Base-by-base conservation (phyloP, 176 grass and related monocot genomes). In the Ensete glaucum region DNA sequence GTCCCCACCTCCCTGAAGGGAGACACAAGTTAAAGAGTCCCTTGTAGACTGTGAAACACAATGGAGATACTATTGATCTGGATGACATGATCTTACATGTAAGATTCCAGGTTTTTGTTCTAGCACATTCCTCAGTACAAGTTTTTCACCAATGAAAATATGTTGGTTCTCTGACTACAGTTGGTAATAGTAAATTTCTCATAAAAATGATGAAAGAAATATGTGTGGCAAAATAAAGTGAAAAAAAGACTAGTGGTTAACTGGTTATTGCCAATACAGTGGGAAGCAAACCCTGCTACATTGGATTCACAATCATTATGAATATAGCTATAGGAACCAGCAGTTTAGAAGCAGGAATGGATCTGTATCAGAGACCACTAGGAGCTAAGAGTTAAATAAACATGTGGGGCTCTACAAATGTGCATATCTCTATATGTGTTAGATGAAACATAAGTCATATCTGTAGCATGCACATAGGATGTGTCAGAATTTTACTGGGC, bases 251-350 rank as follows among this genome's bases (percentile, higher is more conserved):
- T 26, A 26, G 64, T 65, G 63, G 63, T 65, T 65, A 12, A 43
- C 34, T 43, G 34, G 34, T 6, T 43, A 43, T 43, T 65, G 63
- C 66, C 66, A 68, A 48, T 27, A 16, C 66, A 68, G 66, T 49
- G 66, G 66, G 66, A 68, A 68, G 66, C 66, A 68, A 68, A 68
- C 48, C 66, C 66, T 68, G 66, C 66, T 48, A 19, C 66, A 68
- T 68, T 49, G 14, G 26, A 48, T 48, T 43, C 66, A 34, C 66
- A 68, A 68, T 68, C 26, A 17, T 68, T 43, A 26, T 68, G 29
- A 68, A 68, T 43, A n/a, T 15, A 48, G 17, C 67, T 11, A 70
- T 19, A 50, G 15, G 25, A 68, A 48, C 11, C 13, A 68, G 29
- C 66, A 68, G 66, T 68, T 14, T 16, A 68, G 12, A 27, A 68